Evolutionary conservation across 768 basidiomycete species (phyloP), one percentile per base, ranked within the genome.

Genomic region (Agaricus sinodeliciosus): DNA sequence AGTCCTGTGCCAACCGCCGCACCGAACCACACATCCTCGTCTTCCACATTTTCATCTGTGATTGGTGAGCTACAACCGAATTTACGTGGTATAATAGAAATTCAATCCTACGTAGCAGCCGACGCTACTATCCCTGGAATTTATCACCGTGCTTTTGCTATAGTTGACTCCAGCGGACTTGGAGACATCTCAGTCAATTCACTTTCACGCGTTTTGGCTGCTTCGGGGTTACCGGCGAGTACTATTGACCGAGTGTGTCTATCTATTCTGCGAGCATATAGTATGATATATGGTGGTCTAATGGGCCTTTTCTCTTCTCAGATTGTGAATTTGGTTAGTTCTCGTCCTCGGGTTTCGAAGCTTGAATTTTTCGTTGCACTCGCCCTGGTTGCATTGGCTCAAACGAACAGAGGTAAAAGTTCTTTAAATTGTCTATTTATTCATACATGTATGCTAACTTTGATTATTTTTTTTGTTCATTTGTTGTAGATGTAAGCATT

Each of bases 341-440:
- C 85, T 31, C 78, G 79, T 54, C 77, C 88, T 41, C 77, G 85
- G 47, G 87, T 97, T 35, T 90, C 90, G 7, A 90, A 83, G 59
- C 81, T 86, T 52, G 94, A 97, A 63, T 94, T 95, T 72, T 94
- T 89, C 65, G 89, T 94, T 9, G 90, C 92, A 9, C 69, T 97
- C 22, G 91, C 90, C 9, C 75, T 97, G 12, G 90, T 90, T 42
- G 90, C 90, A 2, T 72, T 95, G 3, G 90, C 90, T 4, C 94
- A 97, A 67, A 72, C 81, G 4, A 85, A 82, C 3, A 84, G 85
- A 78, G 90, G 90, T 87, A 51, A 22, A 22, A 22, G 22, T 22
- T 22, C 22, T 22, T 22, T 22, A 1, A 22, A 22, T 22, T 22
- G 3, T 22, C 22, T 22, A 22, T 2, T 22, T 22, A 22, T 22